phyloP scores from a whole-genome alignment of 345 rosid species.

The Eutrema japonicum region DNA sequence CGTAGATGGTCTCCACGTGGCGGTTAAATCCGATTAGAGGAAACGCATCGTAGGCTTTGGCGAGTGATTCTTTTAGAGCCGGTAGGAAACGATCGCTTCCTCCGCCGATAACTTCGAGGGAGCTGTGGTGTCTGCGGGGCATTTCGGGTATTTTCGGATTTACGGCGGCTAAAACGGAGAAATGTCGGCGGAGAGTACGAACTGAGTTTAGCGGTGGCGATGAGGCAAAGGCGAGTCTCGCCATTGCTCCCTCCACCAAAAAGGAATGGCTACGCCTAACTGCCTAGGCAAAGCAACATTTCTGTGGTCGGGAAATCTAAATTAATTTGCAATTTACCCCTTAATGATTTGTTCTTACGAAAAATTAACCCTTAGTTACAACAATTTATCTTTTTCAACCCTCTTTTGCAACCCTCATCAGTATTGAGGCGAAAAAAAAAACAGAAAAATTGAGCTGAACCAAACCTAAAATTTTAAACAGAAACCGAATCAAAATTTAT shows the following conservation, averaged over 20 bases:
- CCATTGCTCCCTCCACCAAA: conserved; percentile 36
- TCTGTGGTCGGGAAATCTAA: conserved; percentile 26
- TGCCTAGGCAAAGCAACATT: neutral
- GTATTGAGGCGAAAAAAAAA: too few relatives aligned
- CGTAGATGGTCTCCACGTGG: conserved; percentile 55
- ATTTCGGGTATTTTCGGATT: conserved; percentile 40
- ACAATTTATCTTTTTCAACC: neutral
- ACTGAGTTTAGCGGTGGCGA: conserved; percentile 32
- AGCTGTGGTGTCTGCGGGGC: conserved; percentile 52
- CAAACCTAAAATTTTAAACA: too few relatives aligned
- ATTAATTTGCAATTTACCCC: conserved; percentile 18
- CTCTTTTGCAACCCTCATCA: neutral
- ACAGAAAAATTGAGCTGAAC: too few relatives aligned
- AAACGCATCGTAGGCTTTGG: conserved; percentile 58
- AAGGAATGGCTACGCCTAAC: conserved; percentile 20
- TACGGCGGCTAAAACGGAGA: conserved; percentile 42
- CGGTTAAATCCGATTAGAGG: conserved; percentile 55
- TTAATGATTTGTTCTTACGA: neutral
- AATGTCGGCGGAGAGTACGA: conserved; percentile 32
- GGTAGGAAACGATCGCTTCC: conserved; percentile 61
- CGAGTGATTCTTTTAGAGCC: conserved; percentile 50
- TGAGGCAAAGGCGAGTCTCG: conserved; percentile 41
- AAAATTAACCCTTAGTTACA: neutral
- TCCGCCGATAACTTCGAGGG: conserved; percentile 80
- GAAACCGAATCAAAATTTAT: too few relatives aligned